Percentiles rank a stretch among this genome's conserved stretches.
These are phyloP conservation scores for Lathyrus sativus DNA, from an alignment of 306 rosid species.

Conservation along the genomic window DNA sequence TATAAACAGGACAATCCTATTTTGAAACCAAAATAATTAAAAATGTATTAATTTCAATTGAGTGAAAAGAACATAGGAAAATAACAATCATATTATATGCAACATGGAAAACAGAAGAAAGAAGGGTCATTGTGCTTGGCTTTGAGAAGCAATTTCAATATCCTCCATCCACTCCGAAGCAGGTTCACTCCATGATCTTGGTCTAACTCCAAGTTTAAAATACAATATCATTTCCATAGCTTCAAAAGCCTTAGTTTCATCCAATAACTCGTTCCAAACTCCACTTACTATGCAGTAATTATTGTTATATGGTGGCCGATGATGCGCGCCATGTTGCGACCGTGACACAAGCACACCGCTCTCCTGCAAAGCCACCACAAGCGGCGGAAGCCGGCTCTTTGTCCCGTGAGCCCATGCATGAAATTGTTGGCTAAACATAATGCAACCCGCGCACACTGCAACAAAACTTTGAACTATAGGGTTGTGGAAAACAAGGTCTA, in stretches of 20 bases:
- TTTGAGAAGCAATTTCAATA: slow-evolving; percentile 41
- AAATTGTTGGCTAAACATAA: slow-evolving; percentile 95
- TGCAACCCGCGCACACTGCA: slow-evolving; percentile 64
- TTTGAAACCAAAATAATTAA: background rate
- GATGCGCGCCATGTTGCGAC: slow-evolving; percentile 69
- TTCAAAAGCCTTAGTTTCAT: slow-evolving; percentile 61
- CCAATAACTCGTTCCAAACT: slow-evolving; percentile 79
- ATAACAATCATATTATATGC: slow-evolving; percentile 15
- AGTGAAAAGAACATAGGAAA: background rate
- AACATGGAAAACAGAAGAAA: background rate
- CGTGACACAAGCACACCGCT: slow-evolving; percentile 71
- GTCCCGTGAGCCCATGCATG: slow-evolving; percentile 96
- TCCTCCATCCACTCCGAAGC: slow-evolving; percentile 75
- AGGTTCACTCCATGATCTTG: slow-evolving; percentile 88
- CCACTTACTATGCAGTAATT: slow-evolving; percentile 96
- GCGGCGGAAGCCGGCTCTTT: slow-evolving; percentile 65
- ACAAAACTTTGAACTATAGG: slow-evolving; percentile 61
- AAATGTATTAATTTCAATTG: background rate
- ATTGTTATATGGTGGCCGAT: slow-evolving; percentile 72
- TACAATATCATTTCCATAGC: slow-evolving; percentile 76
- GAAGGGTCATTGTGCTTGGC: slow-evolving; percentile 27
- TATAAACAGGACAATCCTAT: background rate
- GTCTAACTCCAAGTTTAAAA: slow-evolving; percentile 63
- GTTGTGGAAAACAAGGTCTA: slow-evolving; percentile 56
- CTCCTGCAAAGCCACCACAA: slow-evolving; percentile 69